Evolutionary conservation across 1,284 basidiomycete species (phyloP).

Genomic region (Tilletia walkeri): DNA sequence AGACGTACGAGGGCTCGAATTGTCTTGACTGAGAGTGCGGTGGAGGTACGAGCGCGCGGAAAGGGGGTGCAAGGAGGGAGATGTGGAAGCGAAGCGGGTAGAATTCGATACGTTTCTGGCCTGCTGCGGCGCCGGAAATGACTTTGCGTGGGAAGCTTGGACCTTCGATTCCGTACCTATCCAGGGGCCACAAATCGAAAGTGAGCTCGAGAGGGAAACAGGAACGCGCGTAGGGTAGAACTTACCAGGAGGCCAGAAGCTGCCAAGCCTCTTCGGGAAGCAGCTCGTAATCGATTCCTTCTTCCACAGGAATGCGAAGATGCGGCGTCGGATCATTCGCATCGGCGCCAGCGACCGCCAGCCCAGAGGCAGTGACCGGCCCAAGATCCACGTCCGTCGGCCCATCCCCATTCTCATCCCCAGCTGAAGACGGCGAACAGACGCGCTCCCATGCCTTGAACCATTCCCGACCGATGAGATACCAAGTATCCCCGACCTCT

Average conservation of each 20-base stretch:
- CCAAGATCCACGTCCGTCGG: constrained; percentile 60
- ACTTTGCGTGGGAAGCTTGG: constrained; percentile 68
- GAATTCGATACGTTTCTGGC: constrained; percentile 70
- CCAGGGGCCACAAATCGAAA: constrained; percentile 19
- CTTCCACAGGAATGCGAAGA: constrained; percentile 58
- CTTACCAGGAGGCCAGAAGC: constrained; percentile 63
- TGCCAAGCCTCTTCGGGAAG: constrained; percentile 74
- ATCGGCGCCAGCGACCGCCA: constrained; percentile 60
- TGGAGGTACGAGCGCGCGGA: constrained; percentile 33
- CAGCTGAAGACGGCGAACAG: constrained; percentile 57
- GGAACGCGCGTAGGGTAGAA: neutral
- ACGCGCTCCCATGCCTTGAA: constrained; percentile 72
- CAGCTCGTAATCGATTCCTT: constrained; percentile 75
- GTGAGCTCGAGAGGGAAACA: constrained; percentile 18
- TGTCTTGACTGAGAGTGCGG: constrained; percentile 33
- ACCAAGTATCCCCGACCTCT: constrained; percentile 70
- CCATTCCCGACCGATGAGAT: constrained; percentile 71
- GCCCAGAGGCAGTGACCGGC: constrained; percentile 69
- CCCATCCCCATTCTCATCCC: constrained; percentile 48
- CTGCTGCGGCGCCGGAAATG: constrained; percentile 58
- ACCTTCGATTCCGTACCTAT: constrained; percentile 65
- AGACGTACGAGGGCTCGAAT: constrained; percentile 31
- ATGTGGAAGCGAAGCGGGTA: constrained; percentile 71
- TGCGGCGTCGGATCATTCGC: constrained; percentile 29
- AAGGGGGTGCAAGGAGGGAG: constrained; percentile 56